Conservation (phyloP, 2,329 filamentous ascomycete species). For the Nemania serpens region DNA sequence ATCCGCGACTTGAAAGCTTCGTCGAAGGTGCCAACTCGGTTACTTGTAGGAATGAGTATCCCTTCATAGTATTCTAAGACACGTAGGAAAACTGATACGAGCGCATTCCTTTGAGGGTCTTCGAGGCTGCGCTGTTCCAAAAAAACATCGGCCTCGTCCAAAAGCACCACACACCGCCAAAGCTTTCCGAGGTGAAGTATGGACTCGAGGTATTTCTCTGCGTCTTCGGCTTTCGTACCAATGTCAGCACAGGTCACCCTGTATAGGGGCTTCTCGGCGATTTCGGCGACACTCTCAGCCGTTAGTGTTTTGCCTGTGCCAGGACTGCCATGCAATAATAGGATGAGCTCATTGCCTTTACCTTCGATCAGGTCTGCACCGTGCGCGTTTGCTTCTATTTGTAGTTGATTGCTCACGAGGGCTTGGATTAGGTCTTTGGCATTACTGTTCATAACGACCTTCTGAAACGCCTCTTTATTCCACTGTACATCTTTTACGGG, state of each 20-base stretch:
- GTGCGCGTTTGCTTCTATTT: neutral
- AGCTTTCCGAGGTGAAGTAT: conserved; percentile 10
- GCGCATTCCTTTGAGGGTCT: conserved; percentile 13
- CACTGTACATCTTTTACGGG: neutral
- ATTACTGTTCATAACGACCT: conserved; percentile 5
- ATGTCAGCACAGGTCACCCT: conserved; percentile 18
- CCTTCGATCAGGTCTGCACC: conserved; percentile 7
- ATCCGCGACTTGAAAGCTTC: conserved; percentile 27
- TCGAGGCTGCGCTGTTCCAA: conserved; percentile 1
- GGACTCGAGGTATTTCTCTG: conserved; percentile 12
- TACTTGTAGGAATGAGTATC: conserved; percentile 22
- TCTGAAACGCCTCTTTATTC: conserved; percentile 14
- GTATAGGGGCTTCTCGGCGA: conserved; percentile 12
- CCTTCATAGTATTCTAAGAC: conserved; percentile 22
- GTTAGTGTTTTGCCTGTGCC: conserved; percentile 19
- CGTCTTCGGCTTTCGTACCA: conserved; percentile 11
- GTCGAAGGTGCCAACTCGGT: conserved; percentile 23
- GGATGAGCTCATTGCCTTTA: conserved; percentile 14
- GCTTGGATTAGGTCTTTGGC: conserved; percentile 11
- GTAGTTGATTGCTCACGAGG: conserved; percentile 8
- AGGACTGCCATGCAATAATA: conserved; percentile 12
- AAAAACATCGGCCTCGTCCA: conserved; percentile 22
- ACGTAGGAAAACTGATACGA: conserved; percentile 22
- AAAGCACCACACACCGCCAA: conserved; percentile 13
- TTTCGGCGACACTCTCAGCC: conserved; percentile 21